Evolutionary conservation across 2,329 filamentous ascomycete genomes (phyloP).

Genomic region (Colletotrichum spaethianum): DNA sequence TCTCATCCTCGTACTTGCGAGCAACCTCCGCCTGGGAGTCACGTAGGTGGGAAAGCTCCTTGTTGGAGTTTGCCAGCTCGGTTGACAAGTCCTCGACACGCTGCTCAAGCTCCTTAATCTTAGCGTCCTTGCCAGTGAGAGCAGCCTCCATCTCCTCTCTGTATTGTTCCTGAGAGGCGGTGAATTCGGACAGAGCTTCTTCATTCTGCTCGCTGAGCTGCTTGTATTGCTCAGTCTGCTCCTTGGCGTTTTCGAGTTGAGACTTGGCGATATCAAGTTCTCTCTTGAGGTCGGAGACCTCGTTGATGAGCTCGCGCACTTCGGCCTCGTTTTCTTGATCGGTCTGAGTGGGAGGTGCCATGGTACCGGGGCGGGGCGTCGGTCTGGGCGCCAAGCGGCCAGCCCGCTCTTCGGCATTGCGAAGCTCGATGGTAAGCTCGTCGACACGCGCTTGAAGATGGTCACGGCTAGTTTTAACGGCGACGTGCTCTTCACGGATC

Average conservation of each 20-base stretch:
- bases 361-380: constrained; percentile 70
- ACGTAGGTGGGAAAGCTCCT: constrained; percentile 84
- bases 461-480: constrained; percentile 88
- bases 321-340: constrained; percentile 70
- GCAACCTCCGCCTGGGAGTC: constrained; percentile 83
- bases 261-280: constrained; percentile 86
- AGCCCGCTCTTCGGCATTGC: constrained; percentile 89
- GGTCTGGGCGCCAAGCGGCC: constrained; percentile 86
- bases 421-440: constrained; percentile 89
- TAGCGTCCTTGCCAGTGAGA: constrained; percentile 82
- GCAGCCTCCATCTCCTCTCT: constrained; percentile 86
- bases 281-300: constrained; percentile 88
- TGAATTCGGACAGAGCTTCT: constrained; percentile 85
- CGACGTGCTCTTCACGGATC: constrained; percentile 87
- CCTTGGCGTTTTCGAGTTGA: constrained; percentile 85
- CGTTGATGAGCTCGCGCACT: constrained; percentile 84
- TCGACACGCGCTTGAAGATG: constrained; percentile 91
- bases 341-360: constrained; percentile 58
- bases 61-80: constrained; percentile 86
- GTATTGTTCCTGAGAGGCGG: constrained; percentile 87
- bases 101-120: constrained; percentile 85
- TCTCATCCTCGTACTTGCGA: constrained; percentile 84
- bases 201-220: constrained; percentile 89
- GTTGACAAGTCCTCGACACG: constrained; percentile 86
- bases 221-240: constrained; percentile 89